Conservation (phyloP, 2,329 filamentous ascomycete species). For the Graphiopsis chlorocephala region DNA sequence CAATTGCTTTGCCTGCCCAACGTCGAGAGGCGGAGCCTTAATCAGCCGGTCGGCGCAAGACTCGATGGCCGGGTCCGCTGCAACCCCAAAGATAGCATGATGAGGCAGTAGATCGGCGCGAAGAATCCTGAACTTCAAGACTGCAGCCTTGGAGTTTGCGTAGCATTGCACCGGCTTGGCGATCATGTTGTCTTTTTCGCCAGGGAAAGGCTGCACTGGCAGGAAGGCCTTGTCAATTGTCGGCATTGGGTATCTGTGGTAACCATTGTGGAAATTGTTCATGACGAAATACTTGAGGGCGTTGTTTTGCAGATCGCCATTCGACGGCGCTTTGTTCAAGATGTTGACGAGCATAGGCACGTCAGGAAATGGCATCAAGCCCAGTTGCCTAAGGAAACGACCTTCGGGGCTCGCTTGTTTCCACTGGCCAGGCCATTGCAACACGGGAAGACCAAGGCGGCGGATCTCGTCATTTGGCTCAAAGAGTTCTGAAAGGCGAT, state of each 20-base stretch:
- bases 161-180: slow-evolving; percentile 76
- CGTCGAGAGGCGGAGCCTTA: slow-evolving; percentile 66
- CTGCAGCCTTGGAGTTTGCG: slow-evolving; percentile 70
- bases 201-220: slow-evolving; percentile 72
- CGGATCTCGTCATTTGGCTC: slow-evolving; percentile 72
- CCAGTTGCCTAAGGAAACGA: slow-evolving; percentile 69
- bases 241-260: slow-evolving; percentile 62
- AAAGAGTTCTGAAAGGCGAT: slow-evolving; percentile 75
- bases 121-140: slow-evolving; percentile 79
- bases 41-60: slow-evolving; percentile 74
- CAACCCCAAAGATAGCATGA: slow-evolving; percentile 81
- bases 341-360: slow-evolving; percentile 73
- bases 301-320: slow-evolving; percentile 60
- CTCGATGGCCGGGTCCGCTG: slow-evolving; percentile 72
- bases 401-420: slow-evolving; percentile 67
- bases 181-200: slow-evolving; percentile 46
- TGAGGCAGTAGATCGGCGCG: slow-evolving; percentile 73
- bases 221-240: slow-evolving; percentile 51
- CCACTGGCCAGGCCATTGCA: slow-evolving; percentile 79
- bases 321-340: slow-evolving; percentile 63
- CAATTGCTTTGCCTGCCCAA: slow-evolving; percentile 63
- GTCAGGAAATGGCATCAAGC: slow-evolving; percentile 68
- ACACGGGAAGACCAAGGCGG: slow-evolving; percentile 67
- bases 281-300: slow-evolving; percentile 79
- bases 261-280: slow-evolving; percentile 75